A percentile compares a stretch with the other conserved stretches of the same genome.
Conservation (phyloP, 306 rosid species). For the Cucumis melo region DNA sequence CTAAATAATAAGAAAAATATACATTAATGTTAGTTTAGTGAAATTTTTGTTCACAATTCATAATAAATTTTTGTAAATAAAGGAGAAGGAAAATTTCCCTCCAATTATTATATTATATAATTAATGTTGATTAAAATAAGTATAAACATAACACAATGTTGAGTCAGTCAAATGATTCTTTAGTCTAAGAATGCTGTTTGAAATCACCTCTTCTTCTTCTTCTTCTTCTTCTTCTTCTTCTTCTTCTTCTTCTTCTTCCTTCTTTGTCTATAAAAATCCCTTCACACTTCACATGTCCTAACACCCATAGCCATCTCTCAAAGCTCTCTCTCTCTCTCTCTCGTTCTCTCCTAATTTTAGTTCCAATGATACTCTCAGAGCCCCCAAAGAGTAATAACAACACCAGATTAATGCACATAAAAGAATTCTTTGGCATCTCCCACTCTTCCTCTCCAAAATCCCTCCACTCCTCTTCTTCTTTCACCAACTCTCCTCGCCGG, state of each 20-base stretch:
- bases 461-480: conserved; percentile 6
- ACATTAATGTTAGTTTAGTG: no score
- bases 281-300: background rate
- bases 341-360: background rate
- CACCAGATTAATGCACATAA: conserved; percentile 6
- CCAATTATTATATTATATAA: no score
- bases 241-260: no score
- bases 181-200: background rate
- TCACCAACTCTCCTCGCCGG: background rate
- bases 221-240: no score
- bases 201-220: background rate
- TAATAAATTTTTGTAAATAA: no score
- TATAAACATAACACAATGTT: background rate
- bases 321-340: background rate
- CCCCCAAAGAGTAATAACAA: background rate
- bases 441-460: conserved; percentile 15
- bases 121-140: background rate
- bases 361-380: conserved; percentile 11
- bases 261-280: conserved; percentile 9
- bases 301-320: background rate
- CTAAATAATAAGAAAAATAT: no score
- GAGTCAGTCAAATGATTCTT: conserved; percentile 9
- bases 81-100: no score
- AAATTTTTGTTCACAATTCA: no score
- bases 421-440: conserved; percentile 13